phyloP scores from a whole-genome alignment of 2,329 filamentous ascomycete species.

The Penicillium sumatraense region DNA sequence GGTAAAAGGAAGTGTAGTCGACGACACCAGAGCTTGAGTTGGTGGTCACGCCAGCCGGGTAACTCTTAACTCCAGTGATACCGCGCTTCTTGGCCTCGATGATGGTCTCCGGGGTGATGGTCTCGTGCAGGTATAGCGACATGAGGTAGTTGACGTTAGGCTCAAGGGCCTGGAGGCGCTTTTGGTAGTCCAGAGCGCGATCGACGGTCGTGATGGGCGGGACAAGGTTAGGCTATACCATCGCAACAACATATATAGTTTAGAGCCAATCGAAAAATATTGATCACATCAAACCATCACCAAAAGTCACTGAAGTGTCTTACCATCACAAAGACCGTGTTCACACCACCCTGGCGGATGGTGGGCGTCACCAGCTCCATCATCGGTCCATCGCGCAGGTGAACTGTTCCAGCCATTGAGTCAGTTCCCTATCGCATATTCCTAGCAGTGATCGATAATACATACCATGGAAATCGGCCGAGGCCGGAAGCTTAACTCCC shows the following conservation, averaged over 20 bases:
- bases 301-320: slow-evolving; percentile 10
- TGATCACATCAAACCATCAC: slow-evolving; percentile 38
- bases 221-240: slow-evolving; percentile 64
- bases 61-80: slow-evolving; percentile 66
- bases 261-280: neutral
- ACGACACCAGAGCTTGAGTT: slow-evolving; percentile 59
- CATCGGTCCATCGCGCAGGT: slow-evolving; percentile 69
- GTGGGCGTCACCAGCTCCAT: slow-evolving; percentile 62
- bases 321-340: slow-evolving; percentile 63
- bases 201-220: slow-evolving; percentile 66
- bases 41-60: slow-evolving; percentile 57
- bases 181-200: slow-evolving; percentile 69
- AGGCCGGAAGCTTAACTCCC: slow-evolving; percentile 60
- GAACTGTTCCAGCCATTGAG: slow-evolving; percentile 57
- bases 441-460: neutral
- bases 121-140: slow-evolving; percentile 71
- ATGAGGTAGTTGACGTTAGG: slow-evolving; percentile 71
- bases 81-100: slow-evolving; percentile 73
- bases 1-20: slow-evolving; percentile 50
- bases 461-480: slow-evolving; percentile 66
- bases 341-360: slow-evolving; percentile 66
- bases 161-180: slow-evolving; percentile 63
- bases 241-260: slow-evolving; percentile 16
- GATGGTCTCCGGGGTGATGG: slow-evolving; percentile 71
- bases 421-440: slow-evolving; percentile 13